Base-by-base conservation (phyloP, 2,329 filamentous ascomycete genomes). In the Diaporthe longicolla region DNA sequence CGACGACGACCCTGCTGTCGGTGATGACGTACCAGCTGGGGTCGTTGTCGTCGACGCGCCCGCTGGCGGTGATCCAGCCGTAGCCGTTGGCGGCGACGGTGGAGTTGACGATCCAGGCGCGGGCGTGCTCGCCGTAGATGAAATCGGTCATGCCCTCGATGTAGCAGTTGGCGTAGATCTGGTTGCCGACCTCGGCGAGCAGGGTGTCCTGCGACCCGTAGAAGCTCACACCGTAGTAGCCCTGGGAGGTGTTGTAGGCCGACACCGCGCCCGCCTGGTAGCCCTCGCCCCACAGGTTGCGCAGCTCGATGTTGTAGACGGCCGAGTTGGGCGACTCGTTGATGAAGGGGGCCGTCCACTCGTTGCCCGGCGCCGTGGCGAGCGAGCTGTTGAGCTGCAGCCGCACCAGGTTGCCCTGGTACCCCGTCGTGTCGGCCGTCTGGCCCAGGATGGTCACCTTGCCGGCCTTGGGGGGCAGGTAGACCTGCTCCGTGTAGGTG, bases 111-210 rank as follows among this genome's bases (percentile, higher is more conserved):
- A 91, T 89, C 89, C 88, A 91, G 17, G 85, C 85, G 7, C 80
- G 78, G 0, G 86, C 88, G 40, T 83, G 79, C 78, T 89, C 87
- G 13, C 89, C 89, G 76, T 91, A 91, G 78, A 91, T 88, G 80
- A 90, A 91, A 79, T 91, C 89, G 7, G 87, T 87, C 1, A 87
- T 87, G 48, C 89, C 89, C 74, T 86, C 84, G 76, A 91, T 89
- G 77, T 86, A 86, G 77, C 84, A 85, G 71, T 85, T 85, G 17
- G 84, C 86, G 77, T 89, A 91, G 63, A 90, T 77, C 74, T 91
- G 89, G n/a, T 84, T 82, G 19, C 89, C 89, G 11, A 79, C 82
- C 59, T 89, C 79, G 21, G 85, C 83, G 3, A 88, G 81, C 52
- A 89, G 77, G 0, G 89, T 91, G 78, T 91, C 89, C 80, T 91